phyloP scores from a whole-genome alignment of 495 filamentous ascomycete genomes.

The Parathielavia appendiculata region DNA sequence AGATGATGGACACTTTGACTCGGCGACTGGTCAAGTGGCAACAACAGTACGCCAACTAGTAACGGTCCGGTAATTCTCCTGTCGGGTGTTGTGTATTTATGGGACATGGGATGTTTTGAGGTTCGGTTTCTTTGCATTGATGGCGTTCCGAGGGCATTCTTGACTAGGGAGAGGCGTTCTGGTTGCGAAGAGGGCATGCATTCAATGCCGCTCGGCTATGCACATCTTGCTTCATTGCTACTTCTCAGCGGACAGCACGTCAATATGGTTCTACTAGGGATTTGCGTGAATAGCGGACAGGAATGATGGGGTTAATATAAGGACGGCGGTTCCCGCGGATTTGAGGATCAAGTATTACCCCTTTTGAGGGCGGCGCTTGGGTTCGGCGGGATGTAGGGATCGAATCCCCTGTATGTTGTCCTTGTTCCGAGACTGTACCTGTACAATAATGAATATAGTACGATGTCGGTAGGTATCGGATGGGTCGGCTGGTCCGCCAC shows the following conservation, averaged over 20 bases:
- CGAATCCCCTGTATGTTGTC: not conserved
- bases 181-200: not conserved
- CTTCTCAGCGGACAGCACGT: not conserved
- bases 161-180: not conserved
- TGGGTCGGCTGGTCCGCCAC: not conserved
- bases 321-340: constrained; percentile 12
- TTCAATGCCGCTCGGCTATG: not conserved
- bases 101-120: not conserved
- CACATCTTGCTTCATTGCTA: not conserved
- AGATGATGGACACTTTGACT: constrained; percentile 80
- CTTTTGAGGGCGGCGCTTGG: constrained; percentile 10
- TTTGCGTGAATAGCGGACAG: not conserved
- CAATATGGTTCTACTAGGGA: not conserved
- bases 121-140: constrained; percentile 6
- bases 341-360: constrained; percentile 9
- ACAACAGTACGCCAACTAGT: constrained; percentile 46
- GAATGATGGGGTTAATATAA: constrained; percentile 8
- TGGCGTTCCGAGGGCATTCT: constrained; percentile 2
- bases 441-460: not conserved
- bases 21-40: constrained; percentile 75
- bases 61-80: not conserved
- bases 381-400: not conserved
- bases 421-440: constrained; percentile 4
- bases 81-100: constrained; percentile 2
- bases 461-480: constrained; percentile 8